Percentiles rank a stretch among this genome's conserved stretches.
These are phyloP conservation scores for Melanogaster broomeanus DNA, from an alignment of 768 basidiomycete species.

Conservation along the genomic window DNA sequence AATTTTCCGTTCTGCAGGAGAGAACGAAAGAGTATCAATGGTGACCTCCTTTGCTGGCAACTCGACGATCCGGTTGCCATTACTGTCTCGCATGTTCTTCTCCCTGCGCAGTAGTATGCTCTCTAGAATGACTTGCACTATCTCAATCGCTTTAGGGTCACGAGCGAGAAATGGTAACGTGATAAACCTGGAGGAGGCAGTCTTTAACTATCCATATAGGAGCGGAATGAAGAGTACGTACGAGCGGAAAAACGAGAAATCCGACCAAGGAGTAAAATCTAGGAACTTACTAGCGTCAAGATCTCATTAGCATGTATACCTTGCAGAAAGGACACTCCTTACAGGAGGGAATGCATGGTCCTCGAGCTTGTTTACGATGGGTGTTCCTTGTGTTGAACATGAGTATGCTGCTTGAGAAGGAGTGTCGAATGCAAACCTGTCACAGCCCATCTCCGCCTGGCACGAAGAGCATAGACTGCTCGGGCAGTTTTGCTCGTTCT, in stretches of 20 bases:
- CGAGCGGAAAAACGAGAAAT: constrained; percentile 88
- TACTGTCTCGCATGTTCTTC: constrained; percentile 86
- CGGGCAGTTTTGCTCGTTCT: constrained; percentile 85
- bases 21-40: constrained; percentile 79
- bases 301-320: constrained; percentile 18
- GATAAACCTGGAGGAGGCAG: constrained; percentile 61
- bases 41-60: constrained; percentile 82
- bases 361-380: constrained; percentile 92
- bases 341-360: constrained; percentile 92
- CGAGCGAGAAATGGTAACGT: constrained; percentile 89
- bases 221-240: constrained; percentile 35
- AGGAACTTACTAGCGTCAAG: constrained; percentile 64
- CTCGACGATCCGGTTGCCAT: constrained; percentile 87
- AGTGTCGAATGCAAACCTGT: constrained; percentile 53
- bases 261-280: constrained; percentile 78
- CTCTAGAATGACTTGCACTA: constrained; percentile 93
- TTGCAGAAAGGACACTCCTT: constrained; percentile 43
- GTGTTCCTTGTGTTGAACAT: constrained; percentile 60
- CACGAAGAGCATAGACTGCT: constrained; percentile 82
- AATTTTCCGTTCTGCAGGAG: constrained; percentile 77
- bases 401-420: not conserved
- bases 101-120: constrained; percentile 85
- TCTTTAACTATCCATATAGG: constrained; percentile 1
- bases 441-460: constrained; percentile 85
- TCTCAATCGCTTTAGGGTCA: constrained; percentile 91